These are phyloP conservation scores for Lachancea thermotolerans DNA, from an alignment of 805 yeast genomes.

Conservation along the genomic window DNA sequence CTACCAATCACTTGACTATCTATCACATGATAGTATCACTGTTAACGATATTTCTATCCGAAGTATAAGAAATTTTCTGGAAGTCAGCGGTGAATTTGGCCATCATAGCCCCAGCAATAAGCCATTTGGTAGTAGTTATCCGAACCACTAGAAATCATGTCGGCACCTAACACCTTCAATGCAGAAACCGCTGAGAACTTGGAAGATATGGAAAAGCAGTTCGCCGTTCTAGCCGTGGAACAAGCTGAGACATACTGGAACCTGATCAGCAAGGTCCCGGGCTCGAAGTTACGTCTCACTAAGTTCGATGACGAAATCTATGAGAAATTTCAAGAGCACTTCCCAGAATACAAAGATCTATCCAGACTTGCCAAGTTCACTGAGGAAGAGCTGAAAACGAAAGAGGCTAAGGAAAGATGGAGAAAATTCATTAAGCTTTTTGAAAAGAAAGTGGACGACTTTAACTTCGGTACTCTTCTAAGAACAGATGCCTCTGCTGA, in stretches of 20 bases:
- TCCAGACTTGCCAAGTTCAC: conserved; percentile 48
- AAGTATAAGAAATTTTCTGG: not conserved
- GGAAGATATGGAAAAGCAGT: conserved; percentile 94
- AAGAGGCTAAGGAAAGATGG: conserved; percentile 82
- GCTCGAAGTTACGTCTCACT: conserved; percentile 71
- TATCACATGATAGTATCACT: not conserved
- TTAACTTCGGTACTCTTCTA: conserved; percentile 89
- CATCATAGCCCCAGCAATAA: too few relatives aligned
- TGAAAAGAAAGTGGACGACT: conserved; percentile 78
- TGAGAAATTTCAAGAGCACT: conserved; percentile 51
- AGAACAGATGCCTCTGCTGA: conserved; percentile 67
- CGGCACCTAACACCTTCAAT: conserved; percentile 39
- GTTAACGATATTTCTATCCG: too few relatives aligned
- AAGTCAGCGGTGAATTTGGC: not conserved
- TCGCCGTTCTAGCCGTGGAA: conserved; percentile 94
- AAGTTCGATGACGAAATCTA: conserved; percentile 66
- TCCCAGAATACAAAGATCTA: conserved; percentile 81
- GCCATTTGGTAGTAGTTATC: too few relatives aligned
- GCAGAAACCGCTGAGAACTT: conserved; percentile 92
- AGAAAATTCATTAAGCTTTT: conserved; percentile 76
- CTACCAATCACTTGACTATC: too few relatives aligned
- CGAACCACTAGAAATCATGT: not conserved
- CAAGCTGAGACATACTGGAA: conserved; percentile 95
- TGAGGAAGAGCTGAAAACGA: conserved; percentile 79
- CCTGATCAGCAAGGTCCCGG: conserved; percentile 63